phyloP scores from a whole-genome alignment of 441 rosid species.

The Populus hybrid region DNA sequence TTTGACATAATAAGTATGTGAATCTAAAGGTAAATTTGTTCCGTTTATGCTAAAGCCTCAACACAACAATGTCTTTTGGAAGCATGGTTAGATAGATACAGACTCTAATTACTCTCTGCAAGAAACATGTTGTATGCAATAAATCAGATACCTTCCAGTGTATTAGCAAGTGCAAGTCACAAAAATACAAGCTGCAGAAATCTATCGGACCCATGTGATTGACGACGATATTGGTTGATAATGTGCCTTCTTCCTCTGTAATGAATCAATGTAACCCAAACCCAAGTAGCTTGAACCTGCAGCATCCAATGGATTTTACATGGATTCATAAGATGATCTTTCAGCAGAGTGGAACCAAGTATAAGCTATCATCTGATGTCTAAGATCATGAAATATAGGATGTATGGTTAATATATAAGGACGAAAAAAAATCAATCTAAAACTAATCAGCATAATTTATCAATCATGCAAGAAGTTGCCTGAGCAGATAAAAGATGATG shows the following conservation, averaged over 20 bases:
- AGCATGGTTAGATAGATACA: neutral
- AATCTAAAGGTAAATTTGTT: no score
- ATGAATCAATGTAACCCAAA: neutral
- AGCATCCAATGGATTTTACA: neutral
- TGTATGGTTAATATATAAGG: neutral
- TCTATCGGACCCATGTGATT: neutral
- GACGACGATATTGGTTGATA: neutral
- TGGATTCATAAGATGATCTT: neutral
- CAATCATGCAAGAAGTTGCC: neutral
- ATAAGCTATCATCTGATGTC: neutral
- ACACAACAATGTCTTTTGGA: neutral
- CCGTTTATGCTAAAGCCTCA: neutral
- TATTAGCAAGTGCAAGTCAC: neutral
- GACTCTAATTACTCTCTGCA: neutral
- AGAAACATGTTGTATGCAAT: neutral
- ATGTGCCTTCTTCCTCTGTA: neutral
- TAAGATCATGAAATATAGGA: neutral
- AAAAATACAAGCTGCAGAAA: neutral
- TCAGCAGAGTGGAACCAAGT: neutral
- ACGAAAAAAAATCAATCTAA: neutral
- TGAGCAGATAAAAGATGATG: neutral
- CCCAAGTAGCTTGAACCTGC: neutral
- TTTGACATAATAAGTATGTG: no score
- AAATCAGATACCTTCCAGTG: neutral
- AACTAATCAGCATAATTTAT: neutral